phyloP scores from a whole-genome alignment of 2,329 filamentous ascomycete species.

The Exophiala oligosperma region DNA sequence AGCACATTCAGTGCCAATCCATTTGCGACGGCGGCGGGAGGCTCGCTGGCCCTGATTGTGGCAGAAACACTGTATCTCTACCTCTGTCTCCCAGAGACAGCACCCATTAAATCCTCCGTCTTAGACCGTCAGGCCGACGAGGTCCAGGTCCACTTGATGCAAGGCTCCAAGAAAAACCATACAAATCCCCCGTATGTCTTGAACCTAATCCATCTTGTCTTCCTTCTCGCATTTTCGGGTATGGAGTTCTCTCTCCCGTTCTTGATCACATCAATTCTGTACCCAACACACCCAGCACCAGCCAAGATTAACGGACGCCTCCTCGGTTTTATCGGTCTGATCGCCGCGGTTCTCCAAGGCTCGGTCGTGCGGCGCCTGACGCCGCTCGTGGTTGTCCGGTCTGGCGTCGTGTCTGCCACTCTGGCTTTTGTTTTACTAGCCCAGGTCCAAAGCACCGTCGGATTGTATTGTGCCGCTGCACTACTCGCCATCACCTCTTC shows the following conservation, averaged over 20 bases:
- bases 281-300: slow-evolving; percentile 61
- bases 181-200: slow-evolving; percentile 84
- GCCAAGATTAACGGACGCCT: slow-evolving; percentile 79
- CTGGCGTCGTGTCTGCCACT: slow-evolving; percentile 78
- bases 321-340: slow-evolving; percentile 85
- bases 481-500: slow-evolving; percentile 89
- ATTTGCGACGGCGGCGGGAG: slow-evolving; percentile 88
- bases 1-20: slow-evolving; percentile 81
- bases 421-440: slow-evolving; percentile 78
- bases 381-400: slow-evolving; percentile 74
- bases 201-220: slow-evolving; percentile 82
- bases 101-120: slow-evolving; percentile 55
- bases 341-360: slow-evolving; percentile 90
- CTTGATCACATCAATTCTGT: slow-evolving; percentile 87
- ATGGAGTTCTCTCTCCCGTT: slow-evolving; percentile 98
- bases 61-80: slow-evolving; percentile 91
- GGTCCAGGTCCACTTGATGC: too few relatives aligned
- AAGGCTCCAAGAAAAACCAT: slow-evolving; percentile 30
- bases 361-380: slow-evolving; percentile 84
- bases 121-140: too few relatives aligned
- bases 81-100: slow-evolving; percentile 79
- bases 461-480: slow-evolving; percentile 78
- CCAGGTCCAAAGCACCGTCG: slow-evolving; percentile 64
- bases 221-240: slow-evolving; percentile 94
- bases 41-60: slow-evolving; percentile 72